Percentiles rank a stretch among this genome's conserved stretches.
Conservation (phyloP, 2,329 filamentous ascomycete genomes). For the Aspergillus pseudoterreus region DNA sequence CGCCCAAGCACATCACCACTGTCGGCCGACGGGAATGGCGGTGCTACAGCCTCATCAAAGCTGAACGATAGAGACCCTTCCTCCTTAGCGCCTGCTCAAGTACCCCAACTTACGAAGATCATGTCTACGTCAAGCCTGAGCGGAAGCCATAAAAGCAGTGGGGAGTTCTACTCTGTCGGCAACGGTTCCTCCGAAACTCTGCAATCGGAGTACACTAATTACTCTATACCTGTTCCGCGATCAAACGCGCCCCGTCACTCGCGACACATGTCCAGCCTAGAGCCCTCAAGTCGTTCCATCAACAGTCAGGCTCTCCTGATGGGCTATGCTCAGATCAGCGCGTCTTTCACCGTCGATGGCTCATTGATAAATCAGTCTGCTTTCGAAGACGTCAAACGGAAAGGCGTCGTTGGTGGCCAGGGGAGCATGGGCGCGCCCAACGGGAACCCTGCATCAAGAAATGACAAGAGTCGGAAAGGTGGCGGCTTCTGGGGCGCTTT, state of each 20-base stretch:
- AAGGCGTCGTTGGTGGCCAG: constrained; percentile 83
- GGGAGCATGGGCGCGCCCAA: constrained; percentile 65
- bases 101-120: constrained; percentile 56
- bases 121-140: constrained; percentile 73
- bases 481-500: constrained; percentile 78
- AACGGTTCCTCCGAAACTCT: constrained; percentile 94
- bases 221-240: constrained; percentile 52
- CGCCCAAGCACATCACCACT: constrained; percentile 25
- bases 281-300: constrained; percentile 19
- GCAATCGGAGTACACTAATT: constrained; percentile 73
- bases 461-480: constrained; percentile 54
- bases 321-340: constrained; percentile 93
- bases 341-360: constrained; percentile 86
- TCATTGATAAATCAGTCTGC: constrained; percentile 83
- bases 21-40: constrained; percentile 23
- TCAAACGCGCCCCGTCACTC: constrained; percentile 35
- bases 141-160: constrained; percentile 82
- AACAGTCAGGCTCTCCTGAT: constrained; percentile 79
- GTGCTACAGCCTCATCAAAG: constrained; percentile 13
- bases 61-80: constrained; percentile 21
- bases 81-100: constrained; percentile 24
- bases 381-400: constrained; percentile 94
- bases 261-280: constrained; percentile 45
- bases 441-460: constrained; percentile 48
- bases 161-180: constrained; percentile 91